Evolutionary conservation across 257 asterid genomes (phyloP).

Genomic region (Voacanga thouarsii): DNA sequence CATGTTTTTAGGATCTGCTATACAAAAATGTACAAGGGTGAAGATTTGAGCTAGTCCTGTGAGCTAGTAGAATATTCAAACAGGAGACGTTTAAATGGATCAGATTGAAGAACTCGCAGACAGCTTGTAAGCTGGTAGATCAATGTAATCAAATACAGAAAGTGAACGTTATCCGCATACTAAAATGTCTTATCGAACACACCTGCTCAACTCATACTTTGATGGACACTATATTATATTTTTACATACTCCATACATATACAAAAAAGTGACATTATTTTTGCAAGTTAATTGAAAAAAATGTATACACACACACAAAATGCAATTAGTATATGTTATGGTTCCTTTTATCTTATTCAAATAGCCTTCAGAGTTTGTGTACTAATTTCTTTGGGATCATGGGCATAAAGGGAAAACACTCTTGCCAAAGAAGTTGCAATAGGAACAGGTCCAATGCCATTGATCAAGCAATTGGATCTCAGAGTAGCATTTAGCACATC

Average conservation of each 20-base stretch:
- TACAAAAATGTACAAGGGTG: slow-evolving; percentile 5
- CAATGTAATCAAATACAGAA: slow-evolving; percentile 25
- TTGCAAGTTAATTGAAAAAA: not conserved
- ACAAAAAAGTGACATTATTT: not conserved
- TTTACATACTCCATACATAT: not conserved
- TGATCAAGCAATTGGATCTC: not conserved
- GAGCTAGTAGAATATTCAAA: slow-evolving; percentile 91
- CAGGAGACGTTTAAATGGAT: slow-evolving; percentile 86
- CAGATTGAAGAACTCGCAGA: slow-evolving; percentile 80
- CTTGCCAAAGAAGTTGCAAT: not conserved
- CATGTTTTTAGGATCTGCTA: not conserved
- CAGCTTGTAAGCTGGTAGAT: slow-evolving; percentile 97
- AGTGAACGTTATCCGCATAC: not conserved
- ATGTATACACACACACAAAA: too few relatives aligned
- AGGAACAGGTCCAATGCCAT: not conserved
- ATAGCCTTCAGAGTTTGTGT: not conserved
- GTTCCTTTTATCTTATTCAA: not conserved
- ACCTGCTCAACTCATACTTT: not conserved
- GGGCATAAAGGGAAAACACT: not conserved
- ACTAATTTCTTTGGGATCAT: not conserved
- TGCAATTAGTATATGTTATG: too few relatives aligned
- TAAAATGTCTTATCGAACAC: not conserved
- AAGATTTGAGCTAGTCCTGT: slow-evolving; percentile 52
- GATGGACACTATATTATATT: not conserved
- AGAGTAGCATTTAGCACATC: not conserved